Base-by-base conservation (phyloP, 2,329 filamentous ascomycete species). In the Trichoderma sp. region DNA sequence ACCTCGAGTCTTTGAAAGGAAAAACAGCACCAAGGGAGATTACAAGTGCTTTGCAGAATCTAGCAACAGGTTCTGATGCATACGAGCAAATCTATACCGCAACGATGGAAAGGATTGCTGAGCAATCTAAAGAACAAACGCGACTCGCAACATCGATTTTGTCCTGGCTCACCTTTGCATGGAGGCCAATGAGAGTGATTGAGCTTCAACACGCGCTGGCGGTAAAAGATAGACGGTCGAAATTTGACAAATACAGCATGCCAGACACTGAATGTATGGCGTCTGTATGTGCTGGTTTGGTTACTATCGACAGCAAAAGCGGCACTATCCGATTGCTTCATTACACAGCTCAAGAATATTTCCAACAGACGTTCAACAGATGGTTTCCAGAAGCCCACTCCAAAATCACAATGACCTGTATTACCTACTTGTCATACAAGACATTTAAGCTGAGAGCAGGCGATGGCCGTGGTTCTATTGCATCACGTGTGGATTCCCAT, bases 281-380 rank as follows among this genome's bases (percentile, higher is more conserved):
- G 0, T 50, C 43, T 5, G 43, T 50, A 50, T 50, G 43, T 50
- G 43, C 43, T 50, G 43, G 43, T 12, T 3, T 47, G 4, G 43
- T 47, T 3, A 47, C n/a, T 6, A 6, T 47, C n/a, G 43, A 20
- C 3, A 3, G 20, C 6, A 9, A 20, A 0, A 47, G 43, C 4
- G 12, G 12, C 0, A 47, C 12, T 12, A 47, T 47, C n/a, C n/a
- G 9, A 12, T 20, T 47, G 1, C 4, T 47, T 6, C 43, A 47
- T 12, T 20, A 47, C n/a, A 47, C 43, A 3, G 2, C 43, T 0
- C 43, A 47, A 2, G n/a, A 47, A 20, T 47, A 47, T 47, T 20
- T 47, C 2, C 43, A 20, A 47, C 43, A 6, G 1, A 6, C n/a
- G n/a, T 1, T 0, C 9, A 4, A 20, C 2, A 20, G 0, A 12